Evolutionary conservation across 2,329 filamentous ascomycete genomes (phyloP).

Genomic region (Diatrype stigma): DNA sequence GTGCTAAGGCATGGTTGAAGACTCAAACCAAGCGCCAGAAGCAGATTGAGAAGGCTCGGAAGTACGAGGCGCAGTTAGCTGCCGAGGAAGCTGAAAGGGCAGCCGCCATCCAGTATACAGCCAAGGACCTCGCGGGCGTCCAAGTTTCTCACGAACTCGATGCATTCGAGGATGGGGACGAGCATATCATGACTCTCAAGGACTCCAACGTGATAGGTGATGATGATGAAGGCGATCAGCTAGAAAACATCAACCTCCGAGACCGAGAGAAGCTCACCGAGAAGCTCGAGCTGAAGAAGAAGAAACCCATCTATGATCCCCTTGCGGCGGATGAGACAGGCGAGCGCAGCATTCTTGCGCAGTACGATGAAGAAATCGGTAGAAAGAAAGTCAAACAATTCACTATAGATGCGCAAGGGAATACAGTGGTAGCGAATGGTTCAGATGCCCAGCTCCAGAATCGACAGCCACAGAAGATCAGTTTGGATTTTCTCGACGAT

Average conservation of each 20-base stretch:
- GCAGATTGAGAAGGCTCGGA: slow-evolving; percentile 75
- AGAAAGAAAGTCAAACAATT: slow-evolving; percentile 88
- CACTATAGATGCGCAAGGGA: slow-evolving; percentile 76
- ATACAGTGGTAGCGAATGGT: slow-evolving; percentile 58
- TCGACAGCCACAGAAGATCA: slow-evolving; percentile 68
- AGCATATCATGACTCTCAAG: slow-evolving; percentile 92
- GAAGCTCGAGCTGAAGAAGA: slow-evolving; percentile 82
- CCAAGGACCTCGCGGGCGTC: slow-evolving; percentile 82
- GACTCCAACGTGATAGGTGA: slow-evolving; percentile 75
- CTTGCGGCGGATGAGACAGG: slow-evolving; percentile 65
- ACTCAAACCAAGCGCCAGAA: slow-evolving; percentile 91
- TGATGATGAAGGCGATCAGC: slow-evolving; percentile 84
- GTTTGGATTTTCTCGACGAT: slow-evolving; percentile 60
- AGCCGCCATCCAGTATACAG: slow-evolving; percentile 68
- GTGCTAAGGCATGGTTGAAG: slow-evolving; percentile 82
- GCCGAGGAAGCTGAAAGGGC: slow-evolving; percentile 66
- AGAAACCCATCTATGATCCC: slow-evolving; percentile 83
- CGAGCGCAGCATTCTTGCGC: slow-evolving; percentile 67
- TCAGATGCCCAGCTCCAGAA: slow-evolving; percentile 49
- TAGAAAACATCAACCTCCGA: slow-evolving; percentile 71
- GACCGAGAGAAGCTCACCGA: slow-evolving; percentile 72
- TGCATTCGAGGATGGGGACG: slow-evolving; percentile 75
- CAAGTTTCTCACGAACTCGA: slow-evolving; percentile 85
- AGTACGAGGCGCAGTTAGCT: slow-evolving; percentile 69
- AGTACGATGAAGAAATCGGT: slow-evolving; percentile 94